A percentile compares a stretch with the other conserved stretches of the same genome.
phyloP scores from a whole-genome alignment of 306 rosid species.

The Gillenia trifoliata region DNA sequence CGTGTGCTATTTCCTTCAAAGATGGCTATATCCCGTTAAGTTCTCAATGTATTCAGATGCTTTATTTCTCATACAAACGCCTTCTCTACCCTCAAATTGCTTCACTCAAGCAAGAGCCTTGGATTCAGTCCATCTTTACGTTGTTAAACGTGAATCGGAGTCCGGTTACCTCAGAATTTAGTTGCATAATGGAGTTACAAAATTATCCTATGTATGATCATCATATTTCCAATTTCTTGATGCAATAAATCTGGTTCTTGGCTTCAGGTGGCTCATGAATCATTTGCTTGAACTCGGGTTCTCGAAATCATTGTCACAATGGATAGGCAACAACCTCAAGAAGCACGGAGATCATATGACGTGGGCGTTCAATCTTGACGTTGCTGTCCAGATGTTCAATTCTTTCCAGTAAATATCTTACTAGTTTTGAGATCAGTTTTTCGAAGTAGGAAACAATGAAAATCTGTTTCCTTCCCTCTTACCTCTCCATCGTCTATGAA shows the following conservation, averaged over 20 bases:
- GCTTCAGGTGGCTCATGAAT: constrained; percentile 87
- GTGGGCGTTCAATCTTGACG: constrained; percentile 79
- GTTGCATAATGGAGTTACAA: background rate
- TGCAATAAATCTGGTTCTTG: constrained; percentile 10
- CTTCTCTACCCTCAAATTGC: too few species aligned
- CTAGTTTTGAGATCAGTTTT: constrained; percentile 9
- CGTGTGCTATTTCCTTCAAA: background rate
- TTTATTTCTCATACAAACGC: background rate
- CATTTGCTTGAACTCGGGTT: constrained; percentile 81
- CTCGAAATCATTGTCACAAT: constrained; percentile 72
- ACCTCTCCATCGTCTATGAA: background rate
- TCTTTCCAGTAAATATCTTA: constrained; percentile 58
- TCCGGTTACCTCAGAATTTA: background rate
- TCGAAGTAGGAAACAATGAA: background rate
- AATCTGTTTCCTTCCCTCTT: background rate
- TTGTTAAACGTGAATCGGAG: background rate
- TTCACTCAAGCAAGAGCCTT: background rate
- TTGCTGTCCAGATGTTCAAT: constrained; percentile 73
- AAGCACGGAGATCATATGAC: constrained; percentile 75
- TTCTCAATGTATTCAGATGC: background rate
- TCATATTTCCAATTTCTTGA: background rate
- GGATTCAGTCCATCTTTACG: background rate
- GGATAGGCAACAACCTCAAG: constrained; percentile 89
- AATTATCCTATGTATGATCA: background rate
- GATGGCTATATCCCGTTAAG: background rate